Evolutionary conservation across 352 stramenopile genomes (phyloP).

Genomic region (Pythium myriotylum): DNA sequence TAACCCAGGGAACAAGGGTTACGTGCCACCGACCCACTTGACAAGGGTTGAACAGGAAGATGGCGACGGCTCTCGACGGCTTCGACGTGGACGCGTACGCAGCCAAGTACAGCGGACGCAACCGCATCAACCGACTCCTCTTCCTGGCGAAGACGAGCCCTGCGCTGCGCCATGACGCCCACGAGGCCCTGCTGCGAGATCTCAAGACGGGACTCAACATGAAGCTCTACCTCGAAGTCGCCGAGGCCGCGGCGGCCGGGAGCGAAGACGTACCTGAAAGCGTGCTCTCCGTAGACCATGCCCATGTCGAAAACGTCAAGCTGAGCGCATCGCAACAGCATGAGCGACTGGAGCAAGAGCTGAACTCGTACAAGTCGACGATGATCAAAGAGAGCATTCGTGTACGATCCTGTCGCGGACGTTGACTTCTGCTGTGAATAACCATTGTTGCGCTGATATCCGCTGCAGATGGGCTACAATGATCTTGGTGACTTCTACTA

Average conservation of each 20-base stretch:
- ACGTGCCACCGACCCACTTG: neutral
- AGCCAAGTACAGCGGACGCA: slow-evolving; percentile 82
- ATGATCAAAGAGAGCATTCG: slow-evolving; percentile 93
- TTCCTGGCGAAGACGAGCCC: slow-evolving; percentile 64
- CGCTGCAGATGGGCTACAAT: slow-evolving; percentile 81
- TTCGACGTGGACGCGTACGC: slow-evolving; percentile 86
- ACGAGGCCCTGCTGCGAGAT: slow-evolving; percentile 55
- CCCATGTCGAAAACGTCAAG: slow-evolving; percentile 67
- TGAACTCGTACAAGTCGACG: slow-evolving; percentile 91
- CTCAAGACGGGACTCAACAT: slow-evolving; percentile 71
- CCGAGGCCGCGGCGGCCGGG: slow-evolving; percentile 34
- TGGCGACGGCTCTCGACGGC: slow-evolving; percentile 39
- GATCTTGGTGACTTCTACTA: slow-evolving; percentile 90
- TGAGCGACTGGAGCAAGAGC: slow-evolving; percentile 84
- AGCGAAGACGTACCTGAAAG: slow-evolving; percentile 40
- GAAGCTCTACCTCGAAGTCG: slow-evolving; percentile 65
- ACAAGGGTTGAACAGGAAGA: slow-evolving; percentile 26
- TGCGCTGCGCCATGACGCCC: slow-evolving; percentile 51
- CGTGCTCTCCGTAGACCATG: slow-evolving; percentile 37
- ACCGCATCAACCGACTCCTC: slow-evolving; percentile 72
- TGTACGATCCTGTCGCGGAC: slow-evolving; percentile 37
- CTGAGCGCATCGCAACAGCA: slow-evolving; percentile 69
- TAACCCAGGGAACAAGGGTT: no score
- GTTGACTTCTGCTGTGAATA: no score
- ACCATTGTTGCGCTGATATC: no score